Evolutionary conservation across 2,329 filamentous ascomycete genomes (phyloP).

Genomic region (Penicillium sp.): DNA sequence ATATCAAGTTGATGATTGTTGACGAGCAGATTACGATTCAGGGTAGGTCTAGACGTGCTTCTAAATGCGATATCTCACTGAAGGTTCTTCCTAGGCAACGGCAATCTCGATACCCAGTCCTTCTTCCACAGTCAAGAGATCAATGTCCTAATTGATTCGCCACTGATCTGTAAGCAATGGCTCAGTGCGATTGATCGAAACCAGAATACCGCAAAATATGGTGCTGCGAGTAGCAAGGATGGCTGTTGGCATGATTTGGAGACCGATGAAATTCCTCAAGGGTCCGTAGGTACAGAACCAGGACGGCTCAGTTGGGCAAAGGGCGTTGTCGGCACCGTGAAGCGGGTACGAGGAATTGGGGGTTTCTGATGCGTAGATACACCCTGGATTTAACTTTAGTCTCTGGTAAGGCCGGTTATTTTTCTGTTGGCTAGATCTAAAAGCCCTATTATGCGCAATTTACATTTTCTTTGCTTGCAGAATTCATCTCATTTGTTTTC

Average conservation of each 20-base stretch:
- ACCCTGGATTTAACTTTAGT: too few species aligned
- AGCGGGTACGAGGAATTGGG: constrained; percentile 53
- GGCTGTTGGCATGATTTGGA: constrained; percentile 58
- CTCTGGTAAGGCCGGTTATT: too few species aligned
- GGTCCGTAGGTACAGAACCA: constrained; percentile 50
- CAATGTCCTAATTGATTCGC: constrained; percentile 68
- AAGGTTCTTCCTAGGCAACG: constrained; percentile 47
- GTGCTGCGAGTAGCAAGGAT: constrained; percentile 50
- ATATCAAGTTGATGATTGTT: constrained; percentile 71
- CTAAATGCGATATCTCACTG: background rate
- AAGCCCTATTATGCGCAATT: too few species aligned
- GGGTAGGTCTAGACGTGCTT: constrained; percentile 33
- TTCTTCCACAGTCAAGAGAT: constrained; percentile 76
- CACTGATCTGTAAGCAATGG: constrained; percentile 58
- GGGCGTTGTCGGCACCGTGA: constrained; percentile 54
- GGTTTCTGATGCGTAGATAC: constrained; percentile 42
- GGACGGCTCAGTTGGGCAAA: constrained; percentile 56
- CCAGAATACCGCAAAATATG: constrained; percentile 61
- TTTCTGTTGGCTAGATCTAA: too few species aligned
- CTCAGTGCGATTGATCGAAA: constrained; percentile 57
- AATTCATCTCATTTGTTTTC: too few species aligned
- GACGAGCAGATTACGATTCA: constrained; percentile 65
- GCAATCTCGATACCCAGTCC: constrained; percentile 74
- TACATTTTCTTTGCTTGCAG: too few species aligned
- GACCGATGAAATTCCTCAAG: constrained; percentile 45